Conservation (phyloP, 345 rosid species). For the Lumnitzera racemosa region DNA sequence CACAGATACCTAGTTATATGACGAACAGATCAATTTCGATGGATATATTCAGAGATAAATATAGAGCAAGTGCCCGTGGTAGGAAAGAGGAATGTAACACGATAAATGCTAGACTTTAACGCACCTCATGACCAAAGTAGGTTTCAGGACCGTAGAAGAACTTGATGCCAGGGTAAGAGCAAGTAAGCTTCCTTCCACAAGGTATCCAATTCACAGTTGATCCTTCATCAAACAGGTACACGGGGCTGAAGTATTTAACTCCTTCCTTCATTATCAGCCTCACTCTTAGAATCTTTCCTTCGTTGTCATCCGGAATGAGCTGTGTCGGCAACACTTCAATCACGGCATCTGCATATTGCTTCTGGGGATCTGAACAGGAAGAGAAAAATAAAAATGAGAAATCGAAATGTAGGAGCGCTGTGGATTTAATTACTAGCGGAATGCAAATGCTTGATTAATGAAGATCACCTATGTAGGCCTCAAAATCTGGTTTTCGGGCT, state of each 20-base stretch:
- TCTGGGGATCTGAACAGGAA: conserved; percentile 71
- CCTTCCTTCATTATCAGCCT: conserved; percentile 94
- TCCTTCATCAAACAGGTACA: conserved; percentile 94
- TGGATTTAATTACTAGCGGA: neutral
- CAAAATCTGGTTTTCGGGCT: conserved; percentile 93
- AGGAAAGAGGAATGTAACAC: no score
- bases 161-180: conserved; percentile 98
- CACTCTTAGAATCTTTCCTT: conserved; percentile 93
- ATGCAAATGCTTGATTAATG: neutral
- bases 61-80: neutral
- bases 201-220: conserved; percentile 91
- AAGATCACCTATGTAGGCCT: conserved; percentile 75
- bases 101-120: neutral
- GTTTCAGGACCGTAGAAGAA: conserved; percentile 74
- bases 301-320: conserved; percentile 81
- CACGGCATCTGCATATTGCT: conserved; percentile 91
- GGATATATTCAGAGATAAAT: no score
- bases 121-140: conserved; percentile 78
- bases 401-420: neutral
- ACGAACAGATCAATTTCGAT: neutral
- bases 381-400: no score
- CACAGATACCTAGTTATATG: conserved; percentile 57
- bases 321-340: conserved; percentile 89
- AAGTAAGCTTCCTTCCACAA: conserved; percentile 92
- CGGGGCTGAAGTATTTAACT: conserved; percentile 72